phyloP scores from a whole-genome alignment of 2,329 filamentous ascomycete species.

The Talaromyces sp. region DNA sequence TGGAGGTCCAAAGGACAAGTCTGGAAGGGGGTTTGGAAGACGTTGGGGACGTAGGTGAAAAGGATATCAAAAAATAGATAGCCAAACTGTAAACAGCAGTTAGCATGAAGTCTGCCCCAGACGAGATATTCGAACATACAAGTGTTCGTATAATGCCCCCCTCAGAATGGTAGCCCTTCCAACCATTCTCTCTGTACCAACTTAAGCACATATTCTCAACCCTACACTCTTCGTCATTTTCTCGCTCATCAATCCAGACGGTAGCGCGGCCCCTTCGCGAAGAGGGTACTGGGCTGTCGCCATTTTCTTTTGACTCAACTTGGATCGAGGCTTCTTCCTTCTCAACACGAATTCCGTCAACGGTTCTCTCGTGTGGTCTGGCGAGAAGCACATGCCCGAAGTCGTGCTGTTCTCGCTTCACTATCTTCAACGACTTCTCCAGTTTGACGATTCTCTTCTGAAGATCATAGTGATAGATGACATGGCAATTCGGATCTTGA shows the following conservation, averaged over 20 bases:
- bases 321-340: conserved; percentile 41
- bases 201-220: conserved; percentile 95
- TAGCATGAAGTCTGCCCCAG: neutral
- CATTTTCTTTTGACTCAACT: conserved; percentile 16
- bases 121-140: conserved; percentile 26
- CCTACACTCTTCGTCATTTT: conserved; percentile 68
- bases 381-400: conserved; percentile 80
- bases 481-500: conserved; percentile 82
- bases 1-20: conserved; percentile 90
- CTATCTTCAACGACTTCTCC: conserved; percentile 77
- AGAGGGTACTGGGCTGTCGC: conserved; percentile 15
- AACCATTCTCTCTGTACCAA: conserved; percentile 76
- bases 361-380: conserved; percentile 69
- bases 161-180: conserved; percentile 94
- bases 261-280: conserved; percentile 55
- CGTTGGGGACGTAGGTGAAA: conserved; percentile 90
- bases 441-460: conserved; percentile 92
- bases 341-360: conserved; percentile 76
- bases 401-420: conserved; percentile 83
- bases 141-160: conserved; percentile 89
- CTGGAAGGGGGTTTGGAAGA: conserved; percentile 94
- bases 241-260: conserved; percentile 77
- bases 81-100: conserved; percentile 53
- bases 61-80: conserved; percentile 92
- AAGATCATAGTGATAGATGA: conserved; percentile 90